These are phyloP conservation scores for Epichloe festucae DNA, from an alignment of 2,329 filamentous ascomycete genomes.

Conservation along the genomic window DNA sequence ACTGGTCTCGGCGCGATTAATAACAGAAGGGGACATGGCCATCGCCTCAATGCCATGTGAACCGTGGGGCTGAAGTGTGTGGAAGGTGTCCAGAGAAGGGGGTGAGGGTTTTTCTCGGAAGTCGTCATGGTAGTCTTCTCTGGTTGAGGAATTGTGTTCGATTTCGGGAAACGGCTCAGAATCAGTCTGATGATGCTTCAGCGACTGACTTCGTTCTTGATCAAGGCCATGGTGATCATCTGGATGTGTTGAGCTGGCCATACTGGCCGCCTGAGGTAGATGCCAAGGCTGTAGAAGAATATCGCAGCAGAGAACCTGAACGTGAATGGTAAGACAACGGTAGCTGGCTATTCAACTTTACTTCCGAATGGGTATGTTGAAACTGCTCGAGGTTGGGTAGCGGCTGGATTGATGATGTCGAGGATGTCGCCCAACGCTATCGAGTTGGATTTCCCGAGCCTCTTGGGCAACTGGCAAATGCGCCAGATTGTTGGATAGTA, in stretches of 20 bases:
- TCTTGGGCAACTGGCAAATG: background rate
- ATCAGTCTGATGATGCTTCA: background rate
- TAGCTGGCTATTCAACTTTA: background rate
- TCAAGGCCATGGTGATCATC: background rate
- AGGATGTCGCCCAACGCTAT: too few relatives aligned
- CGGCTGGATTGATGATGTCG: background rate
- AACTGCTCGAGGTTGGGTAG: background rate
- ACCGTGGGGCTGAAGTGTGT: constrained; percentile 15
- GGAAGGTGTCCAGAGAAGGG: constrained; percentile 19
- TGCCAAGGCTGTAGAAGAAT: background rate
- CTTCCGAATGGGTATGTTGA: background rate
- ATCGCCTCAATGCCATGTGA: constrained; percentile 11
- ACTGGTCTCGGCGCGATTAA: constrained; percentile 20
- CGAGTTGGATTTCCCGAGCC: background rate
- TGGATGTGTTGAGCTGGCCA: constrained; percentile 3
- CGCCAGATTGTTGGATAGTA: background rate
- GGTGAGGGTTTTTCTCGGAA: constrained; percentile 13
- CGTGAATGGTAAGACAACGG: background rate
- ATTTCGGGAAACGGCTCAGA: constrained; percentile 3
- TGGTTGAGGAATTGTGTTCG: background rate
- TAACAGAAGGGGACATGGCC: constrained; percentile 12
- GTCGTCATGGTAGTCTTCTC: constrained; percentile 5
- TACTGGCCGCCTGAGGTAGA: background rate
- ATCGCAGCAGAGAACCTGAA: background rate
- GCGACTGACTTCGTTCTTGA: constrained; percentile 1